Conservation (phyloP, 441 rosid genomes). For the Adansonia rubrostipa region DNA sequence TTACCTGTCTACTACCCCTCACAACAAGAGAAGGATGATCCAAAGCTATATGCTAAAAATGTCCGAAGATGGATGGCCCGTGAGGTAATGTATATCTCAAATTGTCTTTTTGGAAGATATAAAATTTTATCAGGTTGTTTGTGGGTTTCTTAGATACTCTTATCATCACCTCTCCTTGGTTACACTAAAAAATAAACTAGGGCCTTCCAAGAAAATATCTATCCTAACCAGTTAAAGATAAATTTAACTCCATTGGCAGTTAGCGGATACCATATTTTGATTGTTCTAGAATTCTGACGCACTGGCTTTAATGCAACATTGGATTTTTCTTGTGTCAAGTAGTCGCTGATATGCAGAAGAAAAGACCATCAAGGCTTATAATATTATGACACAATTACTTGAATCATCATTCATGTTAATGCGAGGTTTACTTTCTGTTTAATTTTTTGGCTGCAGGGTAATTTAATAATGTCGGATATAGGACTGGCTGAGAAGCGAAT, state of each 20-base stretch:
- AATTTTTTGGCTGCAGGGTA: constrained; percentile 63
- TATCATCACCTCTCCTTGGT: background rate
- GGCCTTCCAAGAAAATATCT: background rate
- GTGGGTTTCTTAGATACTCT: background rate
- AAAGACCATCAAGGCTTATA: background rate
- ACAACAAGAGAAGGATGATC: constrained; percentile 82
- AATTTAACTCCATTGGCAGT: background rate
- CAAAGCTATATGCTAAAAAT: constrained; percentile 80
- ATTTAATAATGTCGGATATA: constrained; percentile 74
- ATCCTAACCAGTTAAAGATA: background rate
- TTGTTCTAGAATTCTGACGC: constrained; percentile 13
- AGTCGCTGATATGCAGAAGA: background rate
- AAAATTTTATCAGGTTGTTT: background rate
- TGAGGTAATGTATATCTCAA: constrained; percentile 57
- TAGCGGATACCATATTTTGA: background rate
- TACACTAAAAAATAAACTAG: background rate
- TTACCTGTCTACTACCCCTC: constrained; percentile 93
- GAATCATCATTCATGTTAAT: constrained; percentile 6
- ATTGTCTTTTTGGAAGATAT: background rate
- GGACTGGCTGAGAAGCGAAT: constrained; percentile 96
- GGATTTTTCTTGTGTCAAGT: background rate
- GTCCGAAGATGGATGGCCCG: constrained; percentile 82
- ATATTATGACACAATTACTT: background rate
- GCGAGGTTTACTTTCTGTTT: constrained; percentile 22
- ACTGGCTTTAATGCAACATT: background rate